These are phyloP conservation scores for Tribonema minus DNA, from an alignment of 108 stramenopile species.

Conservation along the genomic window DNA sequence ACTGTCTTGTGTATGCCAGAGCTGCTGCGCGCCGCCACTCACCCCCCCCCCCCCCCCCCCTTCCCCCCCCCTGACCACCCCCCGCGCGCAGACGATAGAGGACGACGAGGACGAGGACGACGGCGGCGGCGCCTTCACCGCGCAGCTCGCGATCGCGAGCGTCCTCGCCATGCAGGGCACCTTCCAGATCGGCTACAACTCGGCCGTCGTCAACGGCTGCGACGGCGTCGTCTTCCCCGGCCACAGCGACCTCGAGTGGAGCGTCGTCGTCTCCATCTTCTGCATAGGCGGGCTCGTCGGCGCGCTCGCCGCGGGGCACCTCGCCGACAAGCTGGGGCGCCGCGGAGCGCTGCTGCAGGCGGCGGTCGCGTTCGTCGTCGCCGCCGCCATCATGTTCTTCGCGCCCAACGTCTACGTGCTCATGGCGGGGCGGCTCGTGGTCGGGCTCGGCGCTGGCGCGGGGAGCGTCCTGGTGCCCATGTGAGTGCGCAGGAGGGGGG, in stretches of 20 bases:
- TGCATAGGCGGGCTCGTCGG: constrained; percentile 48
- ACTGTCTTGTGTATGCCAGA: too few species aligned
- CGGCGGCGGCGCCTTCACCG: not conserved
- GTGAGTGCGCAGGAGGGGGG: too few species aligned
- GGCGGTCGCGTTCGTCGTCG: constrained; percentile 44
- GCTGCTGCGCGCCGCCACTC: too few species aligned
- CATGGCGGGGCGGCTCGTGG: constrained; percentile 70
- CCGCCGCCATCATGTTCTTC: constrained; percentile 37
- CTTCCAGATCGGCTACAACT: not conserved
- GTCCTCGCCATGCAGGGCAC: not conserved
- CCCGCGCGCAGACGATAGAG: too few species aligned
- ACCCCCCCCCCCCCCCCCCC: too few species aligned
- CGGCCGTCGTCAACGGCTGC: constrained; percentile 28
- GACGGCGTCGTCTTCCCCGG: constrained; percentile 49
- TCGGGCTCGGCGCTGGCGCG: constrained; percentile 75
- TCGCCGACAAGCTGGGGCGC: constrained; percentile 37
- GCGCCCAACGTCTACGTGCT: constrained; percentile 69
- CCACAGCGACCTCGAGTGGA: constrained; percentile 50
- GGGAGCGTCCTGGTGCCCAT: not conserved
- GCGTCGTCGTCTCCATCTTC: constrained; percentile 48
- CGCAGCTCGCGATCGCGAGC: not conserved
- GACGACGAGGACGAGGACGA: not conserved
- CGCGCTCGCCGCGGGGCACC: constrained; percentile 7
- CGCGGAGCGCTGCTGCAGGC: constrained; percentile 45
- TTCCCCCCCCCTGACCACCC: too few species aligned